A percentile compares a stretch with the other conserved stretches of the same genome.
Evolutionary conservation across 2,329 filamentous ascomycete species (phyloP).

Genomic region (Stagonosporopsis cucurbitacearum): DNA sequence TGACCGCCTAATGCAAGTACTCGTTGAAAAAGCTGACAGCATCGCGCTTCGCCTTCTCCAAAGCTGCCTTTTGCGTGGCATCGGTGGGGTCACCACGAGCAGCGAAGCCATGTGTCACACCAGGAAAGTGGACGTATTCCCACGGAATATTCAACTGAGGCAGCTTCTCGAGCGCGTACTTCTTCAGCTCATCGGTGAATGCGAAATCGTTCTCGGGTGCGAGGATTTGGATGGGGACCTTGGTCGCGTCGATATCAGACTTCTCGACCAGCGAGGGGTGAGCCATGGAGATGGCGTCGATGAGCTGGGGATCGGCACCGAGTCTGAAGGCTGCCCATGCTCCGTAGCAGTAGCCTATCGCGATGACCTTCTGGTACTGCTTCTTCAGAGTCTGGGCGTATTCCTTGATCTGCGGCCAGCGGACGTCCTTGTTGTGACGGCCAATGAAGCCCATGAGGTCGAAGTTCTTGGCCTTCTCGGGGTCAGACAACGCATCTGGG

Average conservation of each 20-base stretch:
- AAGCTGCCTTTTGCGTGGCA: conserved; percentile 35
- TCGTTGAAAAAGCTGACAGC: conserved; percentile 42
- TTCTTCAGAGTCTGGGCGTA: conserved; percentile 47
- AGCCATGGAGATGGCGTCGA: conserved; percentile 40
- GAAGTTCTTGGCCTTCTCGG: conserved; percentile 43
- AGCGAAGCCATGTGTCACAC: conserved; percentile 43
- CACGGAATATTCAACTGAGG: conserved; percentile 39
- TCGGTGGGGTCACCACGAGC: conserved; percentile 36
- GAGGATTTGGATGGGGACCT: conserved; percentile 42
- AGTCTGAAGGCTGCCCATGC: conserved; percentile 47
- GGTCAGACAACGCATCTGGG: conserved; percentile 33
- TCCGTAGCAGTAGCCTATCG: conserved; percentile 59
- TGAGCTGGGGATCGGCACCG: conserved; percentile 38
- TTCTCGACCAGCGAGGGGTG: conserved; percentile 43
- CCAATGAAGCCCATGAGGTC: conserved; percentile 50
- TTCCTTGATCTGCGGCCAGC: conserved; percentile 49
- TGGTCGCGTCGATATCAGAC: conserved; percentile 38
- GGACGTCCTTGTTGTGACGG: conserved; percentile 48
- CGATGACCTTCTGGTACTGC: conserved; percentile 51
- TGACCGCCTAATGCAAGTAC: conserved; percentile 37
- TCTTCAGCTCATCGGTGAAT: conserved; percentile 42
- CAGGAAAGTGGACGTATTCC: conserved; percentile 46
- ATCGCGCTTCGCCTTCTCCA: conserved; percentile 45
- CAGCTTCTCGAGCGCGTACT: conserved; percentile 34
- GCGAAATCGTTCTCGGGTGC: conserved; percentile 37